Evolutionary conservation across 139 green algal species (phyloP), one percentile per base, ranked within the genome.

Genomic region (Chlorella ohadii): DNA sequence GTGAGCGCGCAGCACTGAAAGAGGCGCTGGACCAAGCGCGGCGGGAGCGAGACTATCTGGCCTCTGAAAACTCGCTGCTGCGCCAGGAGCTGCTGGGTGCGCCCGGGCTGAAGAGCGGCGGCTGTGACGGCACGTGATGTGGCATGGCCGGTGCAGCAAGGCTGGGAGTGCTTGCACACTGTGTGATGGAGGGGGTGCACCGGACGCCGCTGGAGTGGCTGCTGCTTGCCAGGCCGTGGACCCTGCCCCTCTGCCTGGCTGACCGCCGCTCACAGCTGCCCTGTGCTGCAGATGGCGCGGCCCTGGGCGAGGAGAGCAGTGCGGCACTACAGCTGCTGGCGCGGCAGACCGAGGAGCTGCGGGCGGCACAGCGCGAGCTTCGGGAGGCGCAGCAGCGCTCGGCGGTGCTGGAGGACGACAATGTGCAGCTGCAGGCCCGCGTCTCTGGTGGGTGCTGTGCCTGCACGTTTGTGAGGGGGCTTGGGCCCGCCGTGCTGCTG

Each of bases 31-130:
- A 74, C 6, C 63, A 73, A 63, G 39, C 63, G n/a, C 39, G 20
- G 78, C 63, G 78, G 27, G 39, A 83, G 28, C 20, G 20, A 4
- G 78, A 83, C 28, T 63, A 83, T n/a, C 41, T 83, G 28, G 12
- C 22, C 1, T 31, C 33, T 2, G 78, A 83, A 31, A 83, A 83
- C n/a, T 41, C 41, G 39, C 78, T 83, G 78, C 78, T 83, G 63
- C 78, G 78, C 41, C 63, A 74, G 63, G 38, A 83, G 64, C 78
- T 83, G 63, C 78, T 73, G 28, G 78, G 78, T 83, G 78, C 44
- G 44, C 44, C n/a, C n/a, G n/a, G n/a, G n/a, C n/a, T n/a, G n/a
- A n/a, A n/a, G n/a, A n/a, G n/a, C n/a, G n/a, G n/a, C n/a, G n/a
- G n/a, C n/a, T n/a, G n/a, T n/a, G n/a, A n/a, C n/a, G n/a, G n/a